phyloP scores from a whole-genome alignment of 768 basidiomycete species.

The Tricholoma hemisulphureum region DNA sequence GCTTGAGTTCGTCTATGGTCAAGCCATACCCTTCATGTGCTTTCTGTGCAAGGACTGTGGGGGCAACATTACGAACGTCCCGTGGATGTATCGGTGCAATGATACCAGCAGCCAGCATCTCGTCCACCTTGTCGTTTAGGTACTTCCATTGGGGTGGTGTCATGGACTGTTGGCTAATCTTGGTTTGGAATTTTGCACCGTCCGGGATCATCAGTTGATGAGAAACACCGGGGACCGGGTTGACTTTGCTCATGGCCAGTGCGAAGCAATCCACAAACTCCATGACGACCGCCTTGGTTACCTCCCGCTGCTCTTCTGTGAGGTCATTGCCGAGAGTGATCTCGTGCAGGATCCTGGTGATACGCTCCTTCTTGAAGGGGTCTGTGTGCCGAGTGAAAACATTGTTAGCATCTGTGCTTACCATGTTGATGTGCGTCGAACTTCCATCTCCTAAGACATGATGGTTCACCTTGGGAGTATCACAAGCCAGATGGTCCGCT shows the following conservation, averaged over 20 bases:
- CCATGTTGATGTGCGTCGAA: neutral
- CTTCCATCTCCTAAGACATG: neutral
- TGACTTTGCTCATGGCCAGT: neutral
- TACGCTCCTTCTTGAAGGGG: too few species aligned
- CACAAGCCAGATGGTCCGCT: neutral
- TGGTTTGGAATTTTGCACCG: conserved; percentile 25
- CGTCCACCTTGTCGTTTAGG: too few species aligned
- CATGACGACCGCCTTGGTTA: neutral
- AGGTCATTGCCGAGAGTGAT: neutral
- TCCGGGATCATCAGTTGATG: conserved; percentile 35
- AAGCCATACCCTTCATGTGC: too few species aligned
- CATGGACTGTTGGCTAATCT: conserved; percentile 26
- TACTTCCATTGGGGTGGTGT: conserved; percentile 31
- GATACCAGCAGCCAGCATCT: too few species aligned
- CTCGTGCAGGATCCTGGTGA: neutral
- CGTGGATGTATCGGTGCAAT: conserved; percentile 25
- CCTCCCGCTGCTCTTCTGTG: neutral
- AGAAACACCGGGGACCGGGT: neutral
- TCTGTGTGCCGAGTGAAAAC: too few species aligned
- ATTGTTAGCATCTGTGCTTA: too few species aligned
- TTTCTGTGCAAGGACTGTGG: too few species aligned
- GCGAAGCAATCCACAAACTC: neutral
- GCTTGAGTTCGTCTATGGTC: too few species aligned
- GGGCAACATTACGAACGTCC: conserved; percentile 13
- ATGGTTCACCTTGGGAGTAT: neutral